Base-by-base conservation (phyloP, 2,329 filamentous ascomycete species). In the Botrytis squamosa region DNA sequence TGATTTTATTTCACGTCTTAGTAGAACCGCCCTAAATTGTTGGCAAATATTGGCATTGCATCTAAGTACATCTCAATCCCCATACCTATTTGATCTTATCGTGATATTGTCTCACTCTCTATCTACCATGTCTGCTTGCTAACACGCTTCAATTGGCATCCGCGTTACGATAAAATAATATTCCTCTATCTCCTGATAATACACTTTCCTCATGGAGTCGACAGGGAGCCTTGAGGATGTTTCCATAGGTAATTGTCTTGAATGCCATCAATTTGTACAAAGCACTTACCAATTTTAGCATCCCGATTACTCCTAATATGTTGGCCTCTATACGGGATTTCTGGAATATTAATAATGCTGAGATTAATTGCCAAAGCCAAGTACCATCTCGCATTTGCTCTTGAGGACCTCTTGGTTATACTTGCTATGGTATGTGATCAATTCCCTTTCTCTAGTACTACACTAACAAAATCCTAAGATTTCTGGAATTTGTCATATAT, bases 261-360 rank as follows among this genome's bases (percentile, higher is more conserved):
- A 33, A 1, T 16, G 10, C 7, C 5, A 9, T n/a, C 9, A 3
- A 40, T 22, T 36, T 20, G 12, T 22, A 10, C 40, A 44, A 2
- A 18, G 36, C 14, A 29, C 49, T 72, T 67, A 72, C 20, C 18
- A 6, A 38, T 57, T 55, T n/a, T 36, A 72, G 62, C 49, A 0
- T 29, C 62, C 5, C 10, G 49, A 33, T 20, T 72, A 36, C 62
- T 72, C n/a, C n/a, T 72, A 16, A 59, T 72, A 72, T 55, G 46
- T n/a, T 72, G 70, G 62, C 70, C 70, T 36, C 62, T 72, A 2
- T 72, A 72, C 33, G 70, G 49, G 18, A 46, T 72, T 4, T 72
- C 70, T n/a, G 70, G 49, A n/a, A 20, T 67, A 5, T 38, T 67
- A 42, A 66, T 72, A 66, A 46, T 72, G n/a, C 36, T 72, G 57